Evolutionary conservation across 2,329 filamentous ascomycete species (phyloP).

Genomic region (Venturia nashicola): DNA sequence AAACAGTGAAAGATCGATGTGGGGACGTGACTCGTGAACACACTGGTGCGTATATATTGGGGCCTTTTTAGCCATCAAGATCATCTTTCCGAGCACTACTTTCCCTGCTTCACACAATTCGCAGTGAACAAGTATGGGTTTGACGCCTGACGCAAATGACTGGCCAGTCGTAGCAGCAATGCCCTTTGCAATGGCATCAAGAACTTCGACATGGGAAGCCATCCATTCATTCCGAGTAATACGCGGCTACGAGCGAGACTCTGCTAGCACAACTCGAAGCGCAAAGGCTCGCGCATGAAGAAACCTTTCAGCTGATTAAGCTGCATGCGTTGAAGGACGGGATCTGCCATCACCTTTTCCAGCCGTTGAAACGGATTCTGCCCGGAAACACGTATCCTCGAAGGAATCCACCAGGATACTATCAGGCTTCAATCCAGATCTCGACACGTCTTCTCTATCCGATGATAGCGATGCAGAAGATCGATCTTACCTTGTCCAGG

Average conservation of each 20-base stretch:
- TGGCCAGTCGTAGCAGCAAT: too few relatives aligned
- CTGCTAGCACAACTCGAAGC: background rate
- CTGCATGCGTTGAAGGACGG: background rate
- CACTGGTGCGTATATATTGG: too few relatives aligned
- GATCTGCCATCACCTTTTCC: background rate
- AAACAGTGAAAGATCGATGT: background rate
- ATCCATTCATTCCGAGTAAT: background rate
- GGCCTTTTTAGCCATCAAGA: too few relatives aligned
- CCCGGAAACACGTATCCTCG: background rate
- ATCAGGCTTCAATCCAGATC: background rate
- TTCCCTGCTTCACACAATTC: too few relatives aligned
- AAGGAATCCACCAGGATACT: background rate
- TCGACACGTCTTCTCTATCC: slow-evolving; percentile 19
- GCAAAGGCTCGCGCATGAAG: background rate
- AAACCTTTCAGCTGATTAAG: background rate
- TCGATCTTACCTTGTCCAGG: slow-evolving; percentile 25
- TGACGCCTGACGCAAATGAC: too few relatives aligned
- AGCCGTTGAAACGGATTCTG: background rate
- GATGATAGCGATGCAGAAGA: slow-evolving; percentile 24
- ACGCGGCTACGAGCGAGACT: background rate
- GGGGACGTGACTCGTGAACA: background rate
- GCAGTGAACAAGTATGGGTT: too few relatives aligned
- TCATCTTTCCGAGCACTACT: too few relatives aligned
- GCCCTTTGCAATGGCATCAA: background rate
- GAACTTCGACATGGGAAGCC: background rate